Evolutionary conservation across 345 rosid genomes (phyloP), one percentile per base, ranked within the genome.

Genomic region (Gossypium anomalum): DNA sequence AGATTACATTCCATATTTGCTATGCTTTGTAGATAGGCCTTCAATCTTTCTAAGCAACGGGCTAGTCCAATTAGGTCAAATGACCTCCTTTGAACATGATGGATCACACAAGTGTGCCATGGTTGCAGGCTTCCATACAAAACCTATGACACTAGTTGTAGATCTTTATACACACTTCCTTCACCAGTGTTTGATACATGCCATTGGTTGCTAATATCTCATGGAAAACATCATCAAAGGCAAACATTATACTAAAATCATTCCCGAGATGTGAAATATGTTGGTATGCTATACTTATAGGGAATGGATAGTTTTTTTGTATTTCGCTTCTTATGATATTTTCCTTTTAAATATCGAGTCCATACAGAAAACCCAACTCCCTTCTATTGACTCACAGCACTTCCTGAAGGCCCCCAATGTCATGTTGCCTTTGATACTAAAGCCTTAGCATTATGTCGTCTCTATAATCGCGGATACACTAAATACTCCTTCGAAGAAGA

Each of bases 141-240:
- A 29, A 29, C 34, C 34, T 4, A 29, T 29, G 34, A 29, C 34
- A 29, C 34, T 29, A 29, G 34, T 29, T 29, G 4, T 29, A 29
- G 47, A 51, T 8, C 3, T 4, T 15, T 15, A 14, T 51, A 51
- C 6, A 12, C 9, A 4, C 19, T 16, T 51, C 8, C 56, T 3
- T n/a, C 19, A 0, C 0, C 2, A 2, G 8, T 3, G 14, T 52
- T 0, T 0, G 17, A 52, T 15, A 2, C 19, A 3, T 52, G 7
- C 2, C 56, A 2, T 52, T 5, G 56, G 56, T 2, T 52, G 5
- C 19, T 52, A 15, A 3, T 52, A 52, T 7, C 9, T 52, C 20
- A 52, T 52, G 56, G 56, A 52, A 6, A 52, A 6, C 14, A 2
- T 3, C 1, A 4, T 5, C 56, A 52, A 52, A 44, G 56, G 19